A percentile compares a stretch with the other conserved stretches of the same genome.
These are phyloP conservation scores for Penicillium sp. DNA, from an alignment of 2,329 filamentous ascomycete species.

Conservation along the genomic window DNA sequence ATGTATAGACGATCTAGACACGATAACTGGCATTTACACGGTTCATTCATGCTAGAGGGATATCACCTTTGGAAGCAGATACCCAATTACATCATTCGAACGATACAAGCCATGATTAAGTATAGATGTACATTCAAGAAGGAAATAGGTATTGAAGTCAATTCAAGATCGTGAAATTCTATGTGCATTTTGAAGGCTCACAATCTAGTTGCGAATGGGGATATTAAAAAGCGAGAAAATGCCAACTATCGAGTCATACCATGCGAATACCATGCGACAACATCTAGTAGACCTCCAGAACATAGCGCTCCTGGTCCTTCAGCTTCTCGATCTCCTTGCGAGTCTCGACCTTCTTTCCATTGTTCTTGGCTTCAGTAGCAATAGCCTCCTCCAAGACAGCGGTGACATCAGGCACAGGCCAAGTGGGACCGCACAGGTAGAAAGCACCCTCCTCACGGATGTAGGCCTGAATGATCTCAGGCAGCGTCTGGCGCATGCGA, in stretches of 20 bases:
- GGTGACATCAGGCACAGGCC: constrained; percentile 96
- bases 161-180: neutral
- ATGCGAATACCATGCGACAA: constrained; percentile 1
- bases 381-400: constrained; percentile 92
- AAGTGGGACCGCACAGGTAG: constrained; percentile 96
- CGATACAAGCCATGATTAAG: neutral
- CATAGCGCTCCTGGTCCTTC: constrained; percentile 92
- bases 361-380: constrained; percentile 64
- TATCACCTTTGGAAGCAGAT: constrained; percentile 11
- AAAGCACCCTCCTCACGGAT: constrained; percentile 84
- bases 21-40: constrained; percentile 6
- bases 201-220: constrained; percentile 17
- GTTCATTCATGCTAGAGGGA: constrained; percentile 5
- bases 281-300: constrained; percentile 87
- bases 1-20: constrained; percentile 17
- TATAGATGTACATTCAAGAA: neutral
- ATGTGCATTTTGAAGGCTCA: constrained; percentile 19
- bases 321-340: constrained; percentile 92
- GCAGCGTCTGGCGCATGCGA: constrained; percentile 83
- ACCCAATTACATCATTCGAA: constrained; percentile 16
- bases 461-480: constrained; percentile 80
- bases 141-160: neutral
- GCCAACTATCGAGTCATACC: constrained; percentile 18
- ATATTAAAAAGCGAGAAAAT: constrained; percentile 15
- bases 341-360: constrained; percentile 73